Percentiles rank a stretch among this genome's conserved stretches.
Evolutionary conservation across 306 rosid genomes (phyloP).

Genomic region (Psophocarpus tetragonolobus): DNA sequence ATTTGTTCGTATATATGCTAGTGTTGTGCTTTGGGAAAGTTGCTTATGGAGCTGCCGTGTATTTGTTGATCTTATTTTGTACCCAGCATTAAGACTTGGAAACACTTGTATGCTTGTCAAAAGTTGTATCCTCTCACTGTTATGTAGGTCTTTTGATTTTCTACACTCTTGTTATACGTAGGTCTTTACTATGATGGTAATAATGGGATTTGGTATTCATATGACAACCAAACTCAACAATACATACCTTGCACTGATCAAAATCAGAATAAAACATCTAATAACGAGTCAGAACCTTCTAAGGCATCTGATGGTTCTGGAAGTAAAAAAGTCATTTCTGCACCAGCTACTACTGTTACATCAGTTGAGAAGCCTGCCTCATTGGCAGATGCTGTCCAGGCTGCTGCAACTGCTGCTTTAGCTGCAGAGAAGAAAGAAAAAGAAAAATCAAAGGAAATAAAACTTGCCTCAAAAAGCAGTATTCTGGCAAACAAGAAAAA

Average conservation of each 20-base stretch:
- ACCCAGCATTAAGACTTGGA: conserved; percentile 1
- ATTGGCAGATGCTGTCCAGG: conserved; percentile 90
- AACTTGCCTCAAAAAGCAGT: conserved; percentile 94
- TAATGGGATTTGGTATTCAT: conserved; percentile 86
- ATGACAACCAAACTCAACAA: conserved; percentile 78
- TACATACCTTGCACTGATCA: conserved; percentile 87
- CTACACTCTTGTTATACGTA: conserved; percentile 37
- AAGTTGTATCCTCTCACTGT: not conserved
- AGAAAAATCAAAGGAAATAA: conserved; percentile 86
- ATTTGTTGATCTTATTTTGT: conserved; percentile 9
- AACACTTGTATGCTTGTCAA: not conserved
- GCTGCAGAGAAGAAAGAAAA: conserved; percentile 98
- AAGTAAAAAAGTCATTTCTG: conserved; percentile 83
- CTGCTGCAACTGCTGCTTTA: conserved; percentile 91
- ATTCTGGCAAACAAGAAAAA: conserved; percentile 94
- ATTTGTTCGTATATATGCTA: not conserved
- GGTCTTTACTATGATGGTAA: conserved; percentile 96
- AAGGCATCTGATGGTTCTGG: conserved; percentile 66
- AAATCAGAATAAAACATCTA: conserved; percentile 58
- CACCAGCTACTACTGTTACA: conserved; percentile 77
- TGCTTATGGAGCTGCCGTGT: conserved; percentile 26
- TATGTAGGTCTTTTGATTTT: conserved; percentile 29
- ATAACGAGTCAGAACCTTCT: conserved; percentile 58
- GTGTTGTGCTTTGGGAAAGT: not conserved
- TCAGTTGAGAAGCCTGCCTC: conserved; percentile 75